Conservation (phyloP, 2,329 filamentous ascomycete species). For the Colletotrichum abscissum region DNA sequence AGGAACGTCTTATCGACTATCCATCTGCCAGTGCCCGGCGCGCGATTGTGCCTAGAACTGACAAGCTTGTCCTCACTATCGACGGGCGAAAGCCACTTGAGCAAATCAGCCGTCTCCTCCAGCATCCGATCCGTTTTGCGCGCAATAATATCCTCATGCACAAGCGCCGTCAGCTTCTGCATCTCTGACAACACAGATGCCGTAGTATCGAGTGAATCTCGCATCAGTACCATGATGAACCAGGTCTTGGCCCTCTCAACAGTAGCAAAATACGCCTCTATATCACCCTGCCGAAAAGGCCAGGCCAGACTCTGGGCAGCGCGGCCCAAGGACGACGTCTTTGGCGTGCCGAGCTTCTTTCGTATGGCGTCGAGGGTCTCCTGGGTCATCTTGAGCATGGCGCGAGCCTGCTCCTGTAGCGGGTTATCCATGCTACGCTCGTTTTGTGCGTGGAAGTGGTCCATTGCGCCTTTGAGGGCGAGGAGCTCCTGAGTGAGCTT, state of each 20-base stretch:
- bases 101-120: slow-evolving; percentile 32
- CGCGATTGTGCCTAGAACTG: slow-evolving; percentile 32
- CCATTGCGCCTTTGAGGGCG: slow-evolving; percentile 39
- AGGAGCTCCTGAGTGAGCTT: slow-evolving; percentile 41
- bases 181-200: slow-evolving; percentile 37
- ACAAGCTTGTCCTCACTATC: slow-evolving; percentile 34
- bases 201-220: slow-evolving; percentile 38
- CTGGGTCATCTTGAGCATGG: slow-evolving; percentile 38
- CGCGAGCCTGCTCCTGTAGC: slow-evolving; percentile 22
- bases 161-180: slow-evolving; percentile 35
- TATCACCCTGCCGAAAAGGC: slow-evolving; percentile 37
- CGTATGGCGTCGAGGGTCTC: slow-evolving; percentile 38
- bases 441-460: slow-evolving; percentile 35
- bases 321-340: slow-evolving; percentile 28
- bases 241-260: slow-evolving; percentile 41
- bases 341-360: slow-evolving; percentile 34
- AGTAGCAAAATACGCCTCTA: slow-evolving; percentile 38
- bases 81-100: slow-evolving; percentile 38
- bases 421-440: not conserved
- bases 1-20: slow-evolving; percentile 35
- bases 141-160: slow-evolving; percentile 39
- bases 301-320: slow-evolving; percentile 34
- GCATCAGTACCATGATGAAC: slow-evolving; percentile 41
- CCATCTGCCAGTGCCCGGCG: slow-evolving; percentile 38
- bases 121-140: slow-evolving; percentile 34